These are phyloP conservation scores for Cercospora citrullina DNA, from an alignment of 2,329 filamentous ascomycete species.

Conservation along the genomic window DNA sequence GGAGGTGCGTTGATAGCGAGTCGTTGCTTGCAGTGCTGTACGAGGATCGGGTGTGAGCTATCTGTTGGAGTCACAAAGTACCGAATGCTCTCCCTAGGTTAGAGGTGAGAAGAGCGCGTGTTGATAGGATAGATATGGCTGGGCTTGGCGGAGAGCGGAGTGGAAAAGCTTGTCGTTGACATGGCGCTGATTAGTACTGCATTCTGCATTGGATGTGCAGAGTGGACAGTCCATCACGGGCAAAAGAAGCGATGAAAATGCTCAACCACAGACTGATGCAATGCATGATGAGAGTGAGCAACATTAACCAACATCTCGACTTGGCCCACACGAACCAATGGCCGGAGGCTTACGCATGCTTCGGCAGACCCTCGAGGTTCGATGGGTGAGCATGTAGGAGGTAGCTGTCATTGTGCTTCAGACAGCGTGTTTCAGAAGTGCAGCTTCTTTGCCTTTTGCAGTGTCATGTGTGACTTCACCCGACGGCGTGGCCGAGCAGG, in stretches of 20 bases:
- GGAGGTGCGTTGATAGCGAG: conserved; percentile 1
- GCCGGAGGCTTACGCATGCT: neutral
- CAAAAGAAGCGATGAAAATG: neutral
- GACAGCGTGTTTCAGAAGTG: conserved; percentile 15
- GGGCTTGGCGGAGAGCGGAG: neutral
- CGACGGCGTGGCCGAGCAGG: conserved; percentile 3
- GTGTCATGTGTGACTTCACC: conserved; percentile 6
- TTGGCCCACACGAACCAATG: neutral
- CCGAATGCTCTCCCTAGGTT: neutral
- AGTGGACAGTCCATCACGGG: neutral
- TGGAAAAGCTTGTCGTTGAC: neutral
- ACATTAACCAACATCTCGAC: neutral
- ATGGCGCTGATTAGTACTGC: neutral
- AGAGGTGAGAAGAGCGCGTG: neutral
- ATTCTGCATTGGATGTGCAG: neutral
- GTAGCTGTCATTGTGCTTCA: conserved; percentile 19
- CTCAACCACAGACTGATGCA: neutral
- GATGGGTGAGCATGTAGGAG: neutral
- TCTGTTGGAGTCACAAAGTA: neutral
- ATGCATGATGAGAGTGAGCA: neutral
- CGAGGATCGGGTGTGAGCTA: neutral
- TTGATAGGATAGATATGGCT: neutral
- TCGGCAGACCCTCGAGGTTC: neutral
- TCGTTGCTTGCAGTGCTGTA: conserved; percentile 2
- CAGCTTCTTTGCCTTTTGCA: neutral